Conservation (phyloP, 495 filamentous ascomycete species). For the Clavariopsis aquatica region DNA sequence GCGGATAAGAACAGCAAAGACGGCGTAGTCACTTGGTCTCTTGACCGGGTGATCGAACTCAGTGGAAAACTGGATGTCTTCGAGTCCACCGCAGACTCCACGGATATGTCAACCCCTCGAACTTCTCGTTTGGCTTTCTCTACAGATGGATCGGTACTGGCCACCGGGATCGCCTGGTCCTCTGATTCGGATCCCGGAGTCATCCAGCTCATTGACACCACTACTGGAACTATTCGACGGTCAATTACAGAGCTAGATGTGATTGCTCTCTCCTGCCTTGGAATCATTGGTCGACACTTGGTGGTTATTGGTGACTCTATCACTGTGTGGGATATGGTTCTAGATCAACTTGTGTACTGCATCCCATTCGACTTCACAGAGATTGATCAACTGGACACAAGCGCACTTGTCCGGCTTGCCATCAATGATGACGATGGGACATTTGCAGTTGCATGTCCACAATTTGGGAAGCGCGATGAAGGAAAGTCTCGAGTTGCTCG, state of each 20-base stretch:
- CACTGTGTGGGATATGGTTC: constrained; percentile 39
- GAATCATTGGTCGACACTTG: constrained; percentile 60
- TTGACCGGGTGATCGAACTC: constrained; percentile 58
- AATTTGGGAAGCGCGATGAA: constrained; percentile 26
- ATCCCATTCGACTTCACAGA: constrained; percentile 45
- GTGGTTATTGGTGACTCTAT: constrained; percentile 64
- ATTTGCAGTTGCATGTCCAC: constrained; percentile 22
- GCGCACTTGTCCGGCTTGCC: constrained; percentile 58
- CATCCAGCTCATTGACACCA: constrained; percentile 62
- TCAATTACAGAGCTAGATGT: constrained; percentile 58
- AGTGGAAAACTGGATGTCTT: constrained; percentile 47
- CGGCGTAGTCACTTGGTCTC: constrained; percentile 69
- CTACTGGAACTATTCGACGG: constrained; percentile 56
- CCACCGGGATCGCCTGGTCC: constrained; percentile 53
- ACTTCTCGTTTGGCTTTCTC: constrained; percentile 70
- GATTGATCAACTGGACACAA: constrained; percentile 41
- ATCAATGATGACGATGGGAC: constrained; percentile 51
- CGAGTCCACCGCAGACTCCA: constrained; percentile 10
- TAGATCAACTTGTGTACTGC: constrained; percentile 37
- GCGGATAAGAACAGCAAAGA: constrained; percentile 44
- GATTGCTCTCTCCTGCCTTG: constrained; percentile 57
- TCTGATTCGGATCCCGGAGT: constrained; percentile 50
- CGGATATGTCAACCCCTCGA: constrained; percentile 1
- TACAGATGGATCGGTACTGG: constrained; percentile 83
- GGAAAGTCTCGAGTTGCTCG: constrained; percentile 27